Percentiles rank a stretch among this genome's conserved stretches.
phyloP scores from a whole-genome alignment of 257 asterid species.

The Ajuga chamaepitys region DNA sequence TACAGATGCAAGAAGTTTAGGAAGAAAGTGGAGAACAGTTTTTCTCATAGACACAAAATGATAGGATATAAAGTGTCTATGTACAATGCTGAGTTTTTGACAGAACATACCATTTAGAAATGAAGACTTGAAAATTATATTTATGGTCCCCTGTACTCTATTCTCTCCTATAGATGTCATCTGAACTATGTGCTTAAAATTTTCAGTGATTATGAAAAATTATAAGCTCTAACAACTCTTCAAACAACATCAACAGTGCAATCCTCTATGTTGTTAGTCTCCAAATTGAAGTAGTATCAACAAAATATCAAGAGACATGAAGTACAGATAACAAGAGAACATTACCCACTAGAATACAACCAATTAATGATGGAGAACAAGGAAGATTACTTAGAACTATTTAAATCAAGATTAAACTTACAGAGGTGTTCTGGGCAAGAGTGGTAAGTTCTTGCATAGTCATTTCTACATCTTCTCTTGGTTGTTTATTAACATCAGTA shows the following conservation, averaged over 20 bases:
- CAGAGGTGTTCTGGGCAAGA: conserved; percentile 93
- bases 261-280: neutral
- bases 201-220: neutral
- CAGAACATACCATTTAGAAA: neutral
- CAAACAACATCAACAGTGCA: neutral
- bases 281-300: neutral
- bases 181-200: neutral
- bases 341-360: neutral
- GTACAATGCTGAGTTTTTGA: neutral
- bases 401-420: conserved; percentile 32
- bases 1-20: neutral
- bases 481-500: conserved; percentile 50
- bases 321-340: neutral
- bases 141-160: neutral
- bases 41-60: neutral
- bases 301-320: conserved; percentile 8
- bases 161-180: neutral
- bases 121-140: neutral
- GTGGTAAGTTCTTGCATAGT: conserved; percentile 78
- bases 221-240: neutral
- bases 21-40: neutral
- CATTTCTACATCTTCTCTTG: conserved; percentile 70
- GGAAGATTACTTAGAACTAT: neutral
- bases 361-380: neutral
- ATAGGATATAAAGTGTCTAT: neutral